Percentiles rank a stretch among this genome's conserved stretches.
These are phyloP conservation scores for Pholiota molesta DNA, from an alignment of 768 basidiomycete species.

Conservation along the genomic window DNA sequence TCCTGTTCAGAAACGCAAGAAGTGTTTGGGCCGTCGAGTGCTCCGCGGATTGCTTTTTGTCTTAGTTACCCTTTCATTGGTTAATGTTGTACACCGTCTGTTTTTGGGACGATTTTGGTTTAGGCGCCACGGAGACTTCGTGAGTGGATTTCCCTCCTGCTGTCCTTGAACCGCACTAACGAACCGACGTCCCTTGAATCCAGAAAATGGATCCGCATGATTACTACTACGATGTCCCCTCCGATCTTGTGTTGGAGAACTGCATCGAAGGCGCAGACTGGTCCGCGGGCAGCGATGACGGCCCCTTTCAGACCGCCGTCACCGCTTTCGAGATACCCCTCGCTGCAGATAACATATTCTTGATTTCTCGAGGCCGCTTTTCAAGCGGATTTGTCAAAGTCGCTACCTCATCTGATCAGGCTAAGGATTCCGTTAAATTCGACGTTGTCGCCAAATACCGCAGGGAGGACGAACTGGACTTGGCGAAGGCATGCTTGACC, in stretches of 20 bases:
- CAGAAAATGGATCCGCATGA: neutral
- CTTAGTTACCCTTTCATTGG: neutral
- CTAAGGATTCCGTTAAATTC: conserved; percentile 25
- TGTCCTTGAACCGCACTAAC: neutral
- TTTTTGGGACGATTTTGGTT: neutral
- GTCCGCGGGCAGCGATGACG: neutral
- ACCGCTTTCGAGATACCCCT: conserved; percentile 20
- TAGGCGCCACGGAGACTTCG: neutral
- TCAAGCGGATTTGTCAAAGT: conserved; percentile 29
- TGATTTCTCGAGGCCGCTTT: conserved; percentile 31
- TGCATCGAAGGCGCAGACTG: conserved; percentile 15
- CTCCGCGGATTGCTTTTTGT: conserved; percentile 7
- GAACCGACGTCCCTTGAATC: neutral
- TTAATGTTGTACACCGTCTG: neutral
- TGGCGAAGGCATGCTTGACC: conserved; percentile 30
- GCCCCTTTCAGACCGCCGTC: neutral
- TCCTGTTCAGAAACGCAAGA: neutral
- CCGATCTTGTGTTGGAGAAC: conserved; percentile 6
- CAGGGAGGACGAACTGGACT: conserved; percentile 21
- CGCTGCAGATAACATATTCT: conserved; percentile 29
- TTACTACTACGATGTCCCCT: conserved; percentile 13
- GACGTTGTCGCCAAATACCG: conserved; percentile 27
- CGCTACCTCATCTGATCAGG: conserved; percentile 22
- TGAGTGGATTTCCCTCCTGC: neutral
- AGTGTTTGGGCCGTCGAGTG: conserved; percentile 1